A percentile compares a stretch with the other conserved stretches of the same genome.
Conservation (phyloP, 2,329 filamentous ascomycete species). For the Didymella segeticola region DNA sequence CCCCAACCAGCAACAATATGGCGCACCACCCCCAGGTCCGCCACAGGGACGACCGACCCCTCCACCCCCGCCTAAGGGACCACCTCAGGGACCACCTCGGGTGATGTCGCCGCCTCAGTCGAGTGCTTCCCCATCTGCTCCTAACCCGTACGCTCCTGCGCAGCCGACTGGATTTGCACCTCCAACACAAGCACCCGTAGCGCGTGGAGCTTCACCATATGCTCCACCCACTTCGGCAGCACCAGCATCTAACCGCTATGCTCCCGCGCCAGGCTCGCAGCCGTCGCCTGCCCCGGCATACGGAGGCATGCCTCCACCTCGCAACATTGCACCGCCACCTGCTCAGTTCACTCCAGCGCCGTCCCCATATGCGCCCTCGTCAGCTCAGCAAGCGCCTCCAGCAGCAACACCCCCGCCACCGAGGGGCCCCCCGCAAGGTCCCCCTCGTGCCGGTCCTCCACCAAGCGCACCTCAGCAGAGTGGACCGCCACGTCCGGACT, state of each 20-base stretch:
- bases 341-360: constrained; percentile 38
- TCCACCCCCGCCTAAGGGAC: constrained; percentile 83
- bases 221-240: constrained; percentile 79
- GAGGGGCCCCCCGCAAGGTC: constrained; percentile 49
- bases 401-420: constrained; percentile 53
- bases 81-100: constrained; percentile 51
- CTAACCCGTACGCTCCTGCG: constrained; percentile 66
- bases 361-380: constrained; percentile 48
- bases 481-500: constrained; percentile 49
- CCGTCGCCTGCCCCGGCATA: constrained; percentile 47
- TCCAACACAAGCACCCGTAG: constrained; percentile 64
- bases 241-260: constrained; percentile 64
- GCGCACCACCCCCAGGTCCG: constrained; percentile 58
- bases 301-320: constrained; percentile 48
- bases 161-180: constrained; percentile 55
- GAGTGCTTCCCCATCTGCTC: constrained; percentile 54
- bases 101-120: constrained; percentile 72
- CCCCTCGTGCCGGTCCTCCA: constrained; percentile 50
- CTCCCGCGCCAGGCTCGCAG: constrained; percentile 67
- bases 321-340: constrained; percentile 55
- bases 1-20: constrained; percentile 63
- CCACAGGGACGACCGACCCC: constrained; percentile 69
- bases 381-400: constrained; percentile 47
- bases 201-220: constrained; percentile 84
- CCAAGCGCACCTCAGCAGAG: constrained; percentile 43